Base-by-base conservation (phyloP, 805 yeast species). In the Spathaspora hagerdaliae region DNA sequence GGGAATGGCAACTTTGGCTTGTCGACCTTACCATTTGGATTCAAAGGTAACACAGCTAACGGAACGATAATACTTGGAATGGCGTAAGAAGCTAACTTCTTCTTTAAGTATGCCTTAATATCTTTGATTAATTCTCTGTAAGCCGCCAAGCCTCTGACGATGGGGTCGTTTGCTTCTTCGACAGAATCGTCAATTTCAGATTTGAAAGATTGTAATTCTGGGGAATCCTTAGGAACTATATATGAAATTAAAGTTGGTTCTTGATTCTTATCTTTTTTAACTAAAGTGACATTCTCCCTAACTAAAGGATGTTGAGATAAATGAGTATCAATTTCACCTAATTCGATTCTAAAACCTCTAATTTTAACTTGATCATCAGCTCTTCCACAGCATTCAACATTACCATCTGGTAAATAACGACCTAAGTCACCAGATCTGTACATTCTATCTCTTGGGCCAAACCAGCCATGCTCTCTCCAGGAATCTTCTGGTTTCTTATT, bases 341-440 rank as follows among this genome's bases (percentile, higher is more conserved):
- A 75, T 69, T 94, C 99, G 52, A 94, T 95, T 69, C 99, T 82
- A 81, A 94, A 95, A 1, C 99, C 99, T 71, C 99, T 83, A 54
- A 94, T 94, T 67, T 94, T 94, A 50, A 94, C 97, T 67, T 94
- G 99, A 63, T 92, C 98, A 69, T 94, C 99, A 27, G 99, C 99
- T 64, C 99, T 82, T 48, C 99, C 99, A 63, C 96, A 86, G 65
- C 97, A 92, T 73, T 94, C 99, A 56, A 94, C 90, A 69, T 94
- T 88, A 46, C 99, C 99, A 60, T 91, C 97, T 6, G 98, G 97
- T 48, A 91, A 72, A 63, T 95, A 94, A 56, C 99, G 82, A 44
- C 99, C 99, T 53, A 94, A 75, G 67, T 94, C 99, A 55, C 99
- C 99, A 38, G 98, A 92, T 68, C 98, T 79, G 74, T 94, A 94